These are phyloP conservation scores for Plasmopara viticola DNA, from an alignment of 352 stramenopile species.

Conservation along the genomic window DNA sequence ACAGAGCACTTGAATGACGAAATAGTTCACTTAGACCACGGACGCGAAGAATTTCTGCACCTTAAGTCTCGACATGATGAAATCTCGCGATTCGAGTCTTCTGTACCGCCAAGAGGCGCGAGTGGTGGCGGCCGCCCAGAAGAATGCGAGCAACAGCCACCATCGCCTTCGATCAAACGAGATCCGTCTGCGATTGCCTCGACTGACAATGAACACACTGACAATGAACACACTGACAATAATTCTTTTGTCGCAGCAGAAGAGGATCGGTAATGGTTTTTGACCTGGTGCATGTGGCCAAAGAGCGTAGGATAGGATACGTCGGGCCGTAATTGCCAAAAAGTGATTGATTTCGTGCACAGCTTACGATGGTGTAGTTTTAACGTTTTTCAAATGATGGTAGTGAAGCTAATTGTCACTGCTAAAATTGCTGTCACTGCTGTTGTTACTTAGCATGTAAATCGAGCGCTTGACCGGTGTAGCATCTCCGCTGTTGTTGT, in stretches of 20 bases:
- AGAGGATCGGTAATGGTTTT: not conserved
- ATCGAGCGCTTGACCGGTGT: slow-evolving; percentile 43
- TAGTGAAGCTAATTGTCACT: slow-evolving; percentile 21
- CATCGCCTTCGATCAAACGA: slow-evolving; percentile 72
- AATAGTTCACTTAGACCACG: slow-evolving; percentile 71
- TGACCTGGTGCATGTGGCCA: not conserved
- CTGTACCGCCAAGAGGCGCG: slow-evolving; percentile 29
- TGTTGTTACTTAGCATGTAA: slow-evolving; percentile 56
- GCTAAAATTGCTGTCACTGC: slow-evolving; percentile 43
- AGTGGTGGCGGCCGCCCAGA: slow-evolving; percentile 31
- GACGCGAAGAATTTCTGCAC: slow-evolving; percentile 77
- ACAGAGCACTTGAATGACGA: slow-evolving; percentile 80
- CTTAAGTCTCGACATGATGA: slow-evolving; percentile 80
- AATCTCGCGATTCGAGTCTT: slow-evolving; percentile 79
- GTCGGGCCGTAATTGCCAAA: not conserved
- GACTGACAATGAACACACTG: slow-evolving; percentile 6
- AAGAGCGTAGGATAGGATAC: not conserved
- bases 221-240: slow-evolving; percentile 1
- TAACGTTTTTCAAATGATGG: not conserved
- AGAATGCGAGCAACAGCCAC: slow-evolving; percentile 67
- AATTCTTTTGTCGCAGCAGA: not conserved
- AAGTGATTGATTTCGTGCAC: not conserved
- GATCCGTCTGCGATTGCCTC: slow-evolving; percentile 32
- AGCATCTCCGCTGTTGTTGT: slow-evolving; percentile 21
- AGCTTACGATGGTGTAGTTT: not conserved